Base-by-base conservation (phyloP, 176 grass and related monocot species). In the Oryza glaberrima region DNA sequence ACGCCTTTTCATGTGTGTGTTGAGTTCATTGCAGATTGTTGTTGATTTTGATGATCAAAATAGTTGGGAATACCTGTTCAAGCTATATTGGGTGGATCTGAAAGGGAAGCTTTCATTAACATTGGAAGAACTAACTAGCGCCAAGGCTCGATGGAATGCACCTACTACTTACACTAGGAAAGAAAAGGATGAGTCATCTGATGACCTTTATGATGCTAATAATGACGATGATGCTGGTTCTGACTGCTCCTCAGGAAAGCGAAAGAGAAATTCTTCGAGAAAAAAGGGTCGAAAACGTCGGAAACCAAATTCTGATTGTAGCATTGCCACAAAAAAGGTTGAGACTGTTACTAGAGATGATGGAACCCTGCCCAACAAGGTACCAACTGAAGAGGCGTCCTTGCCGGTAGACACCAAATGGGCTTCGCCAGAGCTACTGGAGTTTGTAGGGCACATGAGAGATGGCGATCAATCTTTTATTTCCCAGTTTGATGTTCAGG, bases 41-140 rank as follows among this genome's bases (percentile, higher is more conserved):
- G 86, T 99, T 84, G 96, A 99, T 92, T 99, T 99, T 91, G 92
- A 99, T 86, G 96, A 99, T 64, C 86, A 81, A 88, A 84, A 76
- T 52, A 99, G 90, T 44, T 99, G 96, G 96, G 94, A 99, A 77
- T 99, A 99, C 83, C 86, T 99, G 47, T 99, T 99, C 82, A 99
- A 99, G 78, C 72, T 96, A 58, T 99, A 99, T 85, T 99, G 96
- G 96, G 46, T 91, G 60, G 90, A 92, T 88, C 81, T 92, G 40
- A 99, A 96, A 88, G 83, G 89, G 56, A 99, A 93, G 28, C 77
- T 99, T 44, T 90, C 81, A 19, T 86, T 99, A 87, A 99, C 93
- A 84, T 79, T 99, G 47, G 90, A 96, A 82, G 96, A 99, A 84
- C 88, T 99, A 71, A 89, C 74, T 84, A 91, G 28, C 83, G 93